Conservation (phyloP, 495 filamentous ascomycete species). For the Penicillium antarcticum region DNA sequence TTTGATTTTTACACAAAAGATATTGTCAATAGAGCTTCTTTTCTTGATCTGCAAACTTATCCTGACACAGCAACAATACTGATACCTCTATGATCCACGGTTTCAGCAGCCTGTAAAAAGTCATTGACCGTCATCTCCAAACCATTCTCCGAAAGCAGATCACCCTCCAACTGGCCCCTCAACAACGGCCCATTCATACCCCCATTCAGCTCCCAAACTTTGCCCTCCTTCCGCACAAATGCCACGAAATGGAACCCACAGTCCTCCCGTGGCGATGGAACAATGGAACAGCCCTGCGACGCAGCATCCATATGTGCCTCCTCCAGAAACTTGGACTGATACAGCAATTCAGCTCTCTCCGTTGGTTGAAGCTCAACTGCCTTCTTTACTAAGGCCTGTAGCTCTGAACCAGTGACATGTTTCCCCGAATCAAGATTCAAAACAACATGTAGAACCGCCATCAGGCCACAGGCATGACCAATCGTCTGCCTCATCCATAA, state of each 20-base stretch:
- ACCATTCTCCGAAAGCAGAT: constrained; percentile 65
- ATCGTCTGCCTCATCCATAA: constrained; percentile 67
- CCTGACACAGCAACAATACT: constrained; percentile 54
- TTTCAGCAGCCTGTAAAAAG: constrained; percentile 55
- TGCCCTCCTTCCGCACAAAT: constrained; percentile 69
- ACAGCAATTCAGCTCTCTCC: constrained; percentile 62
- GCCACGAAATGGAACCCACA: constrained; percentile 73
- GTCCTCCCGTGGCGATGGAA: constrained; percentile 60
- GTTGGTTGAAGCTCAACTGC: constrained; percentile 36
- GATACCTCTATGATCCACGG: constrained; percentile 56
- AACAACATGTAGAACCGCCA: constrained; percentile 57
- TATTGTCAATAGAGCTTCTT: neutral
- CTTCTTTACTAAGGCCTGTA: constrained; percentile 23
- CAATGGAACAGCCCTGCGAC: constrained; percentile 58
- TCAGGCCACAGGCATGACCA: constrained; percentile 61
- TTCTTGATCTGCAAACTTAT: too few relatives aligned
- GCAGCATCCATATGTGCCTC: constrained; percentile 69
- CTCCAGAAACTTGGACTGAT: constrained; percentile 64
- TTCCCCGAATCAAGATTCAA: constrained; percentile 47
- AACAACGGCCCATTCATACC: constrained; percentile 68
- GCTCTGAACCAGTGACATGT: constrained; percentile 33
- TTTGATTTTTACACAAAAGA: too few relatives aligned
- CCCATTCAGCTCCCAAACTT: constrained; percentile 83
- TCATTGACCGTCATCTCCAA: constrained; percentile 58
- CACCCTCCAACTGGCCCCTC: constrained; percentile 59